Conservation (phyloP, 225 moss, liverwort and hornwort species). For the Bryoerythrophyllum caledonicum region DNA sequence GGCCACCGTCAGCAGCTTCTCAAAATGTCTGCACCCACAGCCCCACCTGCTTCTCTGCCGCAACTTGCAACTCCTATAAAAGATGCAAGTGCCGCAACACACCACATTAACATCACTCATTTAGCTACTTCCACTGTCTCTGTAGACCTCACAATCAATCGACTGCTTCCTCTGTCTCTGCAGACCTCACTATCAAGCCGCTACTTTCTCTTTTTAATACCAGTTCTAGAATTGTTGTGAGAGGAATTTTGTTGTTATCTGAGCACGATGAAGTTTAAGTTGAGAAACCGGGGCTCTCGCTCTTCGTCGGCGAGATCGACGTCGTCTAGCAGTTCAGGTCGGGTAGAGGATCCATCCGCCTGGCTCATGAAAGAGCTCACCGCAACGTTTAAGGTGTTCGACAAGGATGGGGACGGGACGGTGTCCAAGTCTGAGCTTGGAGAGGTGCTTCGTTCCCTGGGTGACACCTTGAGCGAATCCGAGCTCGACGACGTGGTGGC, state of each 20-base stretch:
- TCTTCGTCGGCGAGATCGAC: neutral
- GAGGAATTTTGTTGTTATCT: neutral
- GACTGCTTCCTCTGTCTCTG: no score
- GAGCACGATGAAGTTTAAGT: constrained; percentile 27
- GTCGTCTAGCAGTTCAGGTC: constrained; percentile 7
- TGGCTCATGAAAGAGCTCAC: constrained; percentile 31
- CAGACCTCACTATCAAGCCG: no score
- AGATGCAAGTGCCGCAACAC: no score
- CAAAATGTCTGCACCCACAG: no score
- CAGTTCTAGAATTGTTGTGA: neutral
- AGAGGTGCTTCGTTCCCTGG: constrained; percentile 21
- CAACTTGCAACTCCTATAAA: no score
- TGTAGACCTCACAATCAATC: no score
- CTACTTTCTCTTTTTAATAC: no score
- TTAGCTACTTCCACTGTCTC: no score
- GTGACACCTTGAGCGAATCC: constrained; percentile 13
- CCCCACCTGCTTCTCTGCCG: no score
- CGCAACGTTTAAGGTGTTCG: constrained; percentile 26
- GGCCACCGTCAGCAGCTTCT: no score
- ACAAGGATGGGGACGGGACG: constrained; percentile 30
- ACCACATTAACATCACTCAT: no score
- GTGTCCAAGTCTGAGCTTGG: constrained; percentile 33
- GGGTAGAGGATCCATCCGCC: constrained; percentile 9
- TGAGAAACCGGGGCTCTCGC: constrained; percentile 19
- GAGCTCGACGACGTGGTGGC: constrained; percentile 33